Evolutionary conservation across 768 basidiomycete species (phyloP), one percentile per base, ranked within the genome.

Genomic region (Tylopilus sp.): DNA sequence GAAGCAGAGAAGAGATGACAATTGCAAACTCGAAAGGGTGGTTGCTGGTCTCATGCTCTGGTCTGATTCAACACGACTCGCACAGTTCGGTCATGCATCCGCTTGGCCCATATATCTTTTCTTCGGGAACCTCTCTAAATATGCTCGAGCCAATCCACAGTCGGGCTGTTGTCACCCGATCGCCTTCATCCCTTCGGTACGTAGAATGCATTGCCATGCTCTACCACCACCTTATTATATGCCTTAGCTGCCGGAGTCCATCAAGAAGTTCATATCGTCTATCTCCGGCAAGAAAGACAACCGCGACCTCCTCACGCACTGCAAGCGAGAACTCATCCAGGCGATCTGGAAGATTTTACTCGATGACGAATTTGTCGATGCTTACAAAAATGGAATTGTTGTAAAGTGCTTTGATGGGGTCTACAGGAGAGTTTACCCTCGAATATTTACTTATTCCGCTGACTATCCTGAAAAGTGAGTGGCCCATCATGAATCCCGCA

Each of bases 181-280:
- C 3, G 60, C 63, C 2, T 67, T 62, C 46, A 56, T 68, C 1
- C 64, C 60, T 3, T 24, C 40, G 0, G 60, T 68, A 36, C 19
- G 53, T 38, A 56, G 25, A 53, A 57, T n/a, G 38, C 12, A n/a
- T 31, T 14, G n/a, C n/a, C n/a, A n/a, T 40, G 5, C 31, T 12
- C 31, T 21, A 9, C 13, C 12, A 9, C 2, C 31, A 19, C 16
- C 44, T 44, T 12, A 44, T 22, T 13, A 21, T 31, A 22, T 17
- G 17, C 16, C 26, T 17, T 17, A 43, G 42, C 42, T 43, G 17
- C 42, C 42, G 2, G 42, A 43, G 17, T 43, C 42, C 26, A 43
- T 43, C 42, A 43, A 43, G 25, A 28, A 28, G 25, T 43, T 43
- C 17, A 4, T 43, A 24, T 40, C 22, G 11, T 40, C 11, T 11